phyloP scores from a whole-genome alignment of 179 eudicot species.

The Vitellaria paradoxa region DNA sequence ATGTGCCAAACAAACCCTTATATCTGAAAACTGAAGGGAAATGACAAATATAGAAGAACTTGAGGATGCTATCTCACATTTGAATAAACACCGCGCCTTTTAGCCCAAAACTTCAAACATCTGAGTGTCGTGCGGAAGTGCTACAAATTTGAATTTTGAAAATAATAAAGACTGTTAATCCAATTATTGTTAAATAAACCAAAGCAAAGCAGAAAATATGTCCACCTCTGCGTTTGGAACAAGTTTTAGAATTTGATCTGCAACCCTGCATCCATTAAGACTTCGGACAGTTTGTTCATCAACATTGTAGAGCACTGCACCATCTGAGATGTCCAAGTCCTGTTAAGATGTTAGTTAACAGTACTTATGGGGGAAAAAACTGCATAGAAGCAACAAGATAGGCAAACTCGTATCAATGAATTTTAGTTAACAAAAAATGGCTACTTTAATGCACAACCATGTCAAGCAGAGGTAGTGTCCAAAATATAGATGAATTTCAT shows the following conservation, averaged over 20 bases:
- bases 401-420: too few relatives aligned
- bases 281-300: conserved; percentile 73
- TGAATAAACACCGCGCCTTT: conserved; percentile 62
- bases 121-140: conserved; percentile 65
- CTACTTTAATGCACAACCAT: neutral
- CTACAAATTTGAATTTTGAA: conserved; percentile 24
- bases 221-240: conserved; percentile 63
- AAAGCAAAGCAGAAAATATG: conserved; percentile 3
- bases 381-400: neutral
- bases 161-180: neutral
- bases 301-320: conserved; percentile 47
- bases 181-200: too few relatives aligned
- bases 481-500: neutral
- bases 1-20: neutral
- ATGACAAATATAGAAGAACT: neutral
- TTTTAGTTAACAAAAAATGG: conserved; percentile 3
- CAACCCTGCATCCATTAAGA: conserved; percentile 72
- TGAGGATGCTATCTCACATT: conserved; percentile 43
- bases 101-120: conserved; percentile 71
- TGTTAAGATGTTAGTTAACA: conserved; percentile 21
- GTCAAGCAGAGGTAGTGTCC: too few relatives aligned
- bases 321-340: conserved; percentile 68
- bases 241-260: conserved; percentile 67
- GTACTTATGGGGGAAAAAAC: neutral
- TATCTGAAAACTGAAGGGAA: neutral